Evolutionary conservation across 331 rosid species (phyloP), one percentile per base, ranked within the genome.

Genomic region (Cydonia oblonga): DNA sequence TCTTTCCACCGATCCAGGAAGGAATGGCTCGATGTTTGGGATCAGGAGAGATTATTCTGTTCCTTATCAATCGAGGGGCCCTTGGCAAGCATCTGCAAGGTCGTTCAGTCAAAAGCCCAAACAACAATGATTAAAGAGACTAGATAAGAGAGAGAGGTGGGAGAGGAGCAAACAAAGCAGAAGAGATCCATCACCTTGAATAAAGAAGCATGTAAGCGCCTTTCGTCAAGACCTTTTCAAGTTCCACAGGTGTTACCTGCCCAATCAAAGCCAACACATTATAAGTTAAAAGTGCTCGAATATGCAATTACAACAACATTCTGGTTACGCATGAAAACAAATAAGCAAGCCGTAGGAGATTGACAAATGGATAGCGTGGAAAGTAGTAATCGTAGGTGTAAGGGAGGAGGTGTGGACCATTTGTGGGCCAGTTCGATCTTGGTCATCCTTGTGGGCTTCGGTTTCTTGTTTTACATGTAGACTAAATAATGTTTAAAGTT

Each of bases 131-230:
- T 0, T 14, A 79, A 23, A 80, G 42, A 71, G 70, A 58, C 28
- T 64, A 28, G 2, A 35, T 44, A 61, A 65, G 67, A 66, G 46
- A 32, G 32, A 30, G 5, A 26, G 2, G 20, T 13, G 46, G 20
- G 20, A 28, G 44, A 15, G 33, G 9, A 6, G 62, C 24, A 62
- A 64, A 22, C 44, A 22, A 29, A 73, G 28, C 23, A 16, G 22
- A 6, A 60, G 53, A 46, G 66, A n/a, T 78, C 62, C 22, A 20
- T 83, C 82, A 95, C 99, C 97, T 88, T 10, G 97, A 88, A 79
- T 95, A 95, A 40, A 95, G 84, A 83, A 95, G 99, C 96, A 95
- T 85, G 82, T 95, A 95, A 3, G 99, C 97, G 65, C 96, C 96
- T 83, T 85, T 88, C 22, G 77, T 81, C 81, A 91, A 79, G 71